Percentiles rank a stretch among this genome's conserved stretches.
Evolutionary conservation across 1,139 yeast species (phyloP).

Genomic region (Scheffersomyces stambukii): DNA sequence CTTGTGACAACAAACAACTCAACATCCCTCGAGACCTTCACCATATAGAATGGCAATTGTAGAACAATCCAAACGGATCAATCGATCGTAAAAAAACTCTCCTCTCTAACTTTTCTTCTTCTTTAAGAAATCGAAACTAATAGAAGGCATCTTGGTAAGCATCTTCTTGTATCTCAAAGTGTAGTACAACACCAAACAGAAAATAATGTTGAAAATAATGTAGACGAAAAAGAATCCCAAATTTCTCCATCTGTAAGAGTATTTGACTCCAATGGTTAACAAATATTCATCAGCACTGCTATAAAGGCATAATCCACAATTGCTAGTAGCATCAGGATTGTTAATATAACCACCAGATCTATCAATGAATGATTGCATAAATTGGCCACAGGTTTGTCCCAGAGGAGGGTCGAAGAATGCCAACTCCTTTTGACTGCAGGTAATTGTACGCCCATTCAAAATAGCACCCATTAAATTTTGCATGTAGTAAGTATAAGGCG

Average conservation of each 20-base stretch:
- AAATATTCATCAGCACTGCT: slow-evolving; percentile 52
- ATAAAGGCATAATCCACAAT: slow-evolving; percentile 59
- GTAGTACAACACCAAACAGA: slow-evolving; percentile 20
- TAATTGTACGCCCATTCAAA: slow-evolving; percentile 52
- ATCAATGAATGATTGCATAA: slow-evolving; percentile 25
- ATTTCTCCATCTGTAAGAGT: slow-evolving; percentile 58
- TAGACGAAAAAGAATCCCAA: slow-evolving; percentile 58
- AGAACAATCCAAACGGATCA: too few species aligned
- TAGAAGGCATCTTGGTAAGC: slow-evolving; percentile 4
- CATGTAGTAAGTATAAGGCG: slow-evolving; percentile 67
- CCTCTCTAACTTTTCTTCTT: too few species aligned
- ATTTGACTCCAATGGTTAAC: slow-evolving; percentile 38
- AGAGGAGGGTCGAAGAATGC: slow-evolving; percentile 51
- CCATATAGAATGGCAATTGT: too few species aligned
- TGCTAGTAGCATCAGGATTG: slow-evolving; percentile 47
- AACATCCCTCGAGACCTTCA: too few species aligned
- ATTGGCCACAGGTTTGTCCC: slow-evolving; percentile 58
- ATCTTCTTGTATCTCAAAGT: slow-evolving; percentile 15
- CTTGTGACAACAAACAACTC: too few species aligned
- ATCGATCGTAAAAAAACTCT: too few species aligned
- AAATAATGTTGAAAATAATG: slow-evolving; percentile 45
- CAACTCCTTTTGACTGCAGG: slow-evolving; percentile 50
- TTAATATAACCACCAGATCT: slow-evolving; percentile 47
- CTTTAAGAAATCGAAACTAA: too few species aligned
- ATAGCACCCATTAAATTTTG: slow-evolving; percentile 52